Evolutionary conservation across 2,329 filamentous ascomycete genomes (phyloP).

Genomic region (Aphanocladium album): DNA sequence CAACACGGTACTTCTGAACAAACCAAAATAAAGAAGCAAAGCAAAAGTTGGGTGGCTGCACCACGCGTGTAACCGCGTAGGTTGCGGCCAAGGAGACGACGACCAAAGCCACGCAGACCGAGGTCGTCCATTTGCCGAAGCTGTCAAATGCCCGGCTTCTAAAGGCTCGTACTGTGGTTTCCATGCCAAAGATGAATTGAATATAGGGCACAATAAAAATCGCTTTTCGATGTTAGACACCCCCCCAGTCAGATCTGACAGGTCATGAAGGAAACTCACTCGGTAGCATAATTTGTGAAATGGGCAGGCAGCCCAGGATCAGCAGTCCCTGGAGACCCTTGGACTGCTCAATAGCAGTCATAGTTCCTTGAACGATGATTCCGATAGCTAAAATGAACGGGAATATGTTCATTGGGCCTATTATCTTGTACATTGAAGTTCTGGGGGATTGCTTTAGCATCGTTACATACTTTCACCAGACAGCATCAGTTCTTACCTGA

Average conservation of each 20-base stretch:
- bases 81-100: slow-evolving; percentile 48
- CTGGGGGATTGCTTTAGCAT: slow-evolving; percentile 20
- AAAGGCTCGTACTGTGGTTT: slow-evolving; percentile 53
- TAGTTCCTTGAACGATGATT: slow-evolving; percentile 53
- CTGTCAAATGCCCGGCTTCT: slow-evolving; percentile 51
- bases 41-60: slow-evolving; percentile 54
- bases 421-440: slow-evolving; percentile 35
- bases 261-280: slow-evolving; percentile 35
- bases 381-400: slow-evolving; percentile 54
- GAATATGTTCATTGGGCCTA: slow-evolving; percentile 44
- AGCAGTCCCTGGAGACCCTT: slow-evolving; percentile 48
- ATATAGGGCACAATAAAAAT: slow-evolving; percentile 63
- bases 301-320: slow-evolving; percentile 45
- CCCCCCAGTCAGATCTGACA: not conserved
- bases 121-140: slow-evolving; percentile 55
- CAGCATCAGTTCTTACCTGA: slow-evolving; percentile 32
- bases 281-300: slow-evolving; percentile 56
- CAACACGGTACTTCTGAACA: slow-evolving; percentile 53
- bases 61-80: slow-evolving; percentile 54
- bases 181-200: slow-evolving; percentile 60
- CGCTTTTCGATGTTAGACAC: slow-evolving; percentile 34
- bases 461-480: not conserved
- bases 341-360: slow-evolving; percentile 53
- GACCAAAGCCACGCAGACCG: slow-evolving; percentile 50
- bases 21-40: slow-evolving; percentile 67